Evolutionary conservation across 192 early-diverging fungal species (phyloP).

Genomic region (Backusella macrospora): DNA sequence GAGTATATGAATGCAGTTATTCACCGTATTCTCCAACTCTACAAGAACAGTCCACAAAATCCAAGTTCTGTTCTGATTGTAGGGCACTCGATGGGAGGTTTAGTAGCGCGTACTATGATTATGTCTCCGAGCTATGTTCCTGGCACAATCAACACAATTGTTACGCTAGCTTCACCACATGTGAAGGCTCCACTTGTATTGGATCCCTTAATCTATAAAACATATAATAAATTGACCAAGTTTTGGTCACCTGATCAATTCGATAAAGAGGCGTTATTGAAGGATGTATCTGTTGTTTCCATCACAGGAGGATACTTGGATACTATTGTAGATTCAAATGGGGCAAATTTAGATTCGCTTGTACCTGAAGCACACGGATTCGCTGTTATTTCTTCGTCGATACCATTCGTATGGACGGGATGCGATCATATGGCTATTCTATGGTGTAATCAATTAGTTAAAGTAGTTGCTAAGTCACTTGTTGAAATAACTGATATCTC

Average conservation of each 20-base stretch:
- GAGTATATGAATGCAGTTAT: conserved; percentile 79
- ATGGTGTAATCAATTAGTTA: conserved; percentile 91
- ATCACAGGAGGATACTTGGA: conserved; percentile 92
- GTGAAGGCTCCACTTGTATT: conserved; percentile 77
- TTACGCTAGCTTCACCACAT: conserved; percentile 92
- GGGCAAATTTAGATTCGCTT: conserved; percentile 66
- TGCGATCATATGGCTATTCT: conserved; percentile 86
- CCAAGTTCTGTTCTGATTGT: conserved; percentile 76
- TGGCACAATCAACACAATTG: conserved; percentile 76
- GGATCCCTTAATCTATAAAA: conserved; percentile 52
- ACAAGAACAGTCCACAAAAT: conserved; percentile 32
- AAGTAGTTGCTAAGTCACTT: conserved; percentile 61
- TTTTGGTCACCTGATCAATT: conserved; percentile 66
- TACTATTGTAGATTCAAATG: conserved; percentile 79
- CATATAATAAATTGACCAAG: conserved; percentile 68
- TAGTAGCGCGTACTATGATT: conserved; percentile 85
- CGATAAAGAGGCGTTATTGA: conserved; percentile 31
- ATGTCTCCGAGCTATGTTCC: conserved; percentile 68
- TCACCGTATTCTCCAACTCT: conserved; percentile 67
- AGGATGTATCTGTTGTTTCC: conserved; percentile 75
- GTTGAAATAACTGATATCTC: conserved; percentile 66
- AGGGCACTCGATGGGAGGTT: conserved; percentile 95
- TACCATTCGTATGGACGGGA: conserved; percentile 87
- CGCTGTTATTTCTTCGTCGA: conserved; percentile 73
- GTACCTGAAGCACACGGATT: conserved; percentile 72